phyloP scores from a whole-genome alignment of 306 rosid genomes.

The Gleditsia sinensis region DNA sequence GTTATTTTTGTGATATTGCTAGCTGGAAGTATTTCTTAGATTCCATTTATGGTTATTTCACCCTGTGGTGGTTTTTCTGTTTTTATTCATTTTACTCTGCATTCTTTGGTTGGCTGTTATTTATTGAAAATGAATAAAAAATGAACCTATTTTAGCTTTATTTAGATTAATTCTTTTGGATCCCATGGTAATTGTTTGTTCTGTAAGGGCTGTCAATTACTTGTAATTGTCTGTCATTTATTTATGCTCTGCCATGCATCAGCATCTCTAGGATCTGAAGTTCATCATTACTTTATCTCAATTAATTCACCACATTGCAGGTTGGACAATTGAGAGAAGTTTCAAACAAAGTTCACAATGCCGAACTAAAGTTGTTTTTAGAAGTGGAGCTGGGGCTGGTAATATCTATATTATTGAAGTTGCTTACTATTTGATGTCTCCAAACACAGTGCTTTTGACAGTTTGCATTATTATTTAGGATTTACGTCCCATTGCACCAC shows the following conservation, averaged over 20 bases:
- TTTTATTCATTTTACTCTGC: background rate
- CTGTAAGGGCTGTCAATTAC: background rate
- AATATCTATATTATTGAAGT: constrained; percentile 33
- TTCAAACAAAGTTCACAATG: constrained; percentile 68
- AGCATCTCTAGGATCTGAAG: constrained; percentile 29
- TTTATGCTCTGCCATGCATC: background rate
- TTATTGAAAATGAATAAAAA: background rate
- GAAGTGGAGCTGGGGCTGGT: constrained; percentile 80
- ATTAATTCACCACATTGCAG: constrained; percentile 40
- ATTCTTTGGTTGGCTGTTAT: background rate
- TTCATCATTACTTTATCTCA: constrained; percentile 6
- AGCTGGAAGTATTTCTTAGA: background rate
- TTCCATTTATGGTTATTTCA: background rate
- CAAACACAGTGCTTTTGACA: constrained; percentile 17
- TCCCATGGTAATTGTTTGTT: background rate
- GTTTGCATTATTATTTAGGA: constrained; percentile 53
- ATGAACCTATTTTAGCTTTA: background rate
- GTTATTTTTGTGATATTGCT: background rate
- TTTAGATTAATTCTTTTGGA: constrained; percentile 15
- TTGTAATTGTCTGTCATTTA: background rate
- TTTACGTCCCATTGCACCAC: constrained; percentile 61
- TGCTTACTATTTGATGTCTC: constrained; percentile 18
- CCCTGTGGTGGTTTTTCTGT: background rate
- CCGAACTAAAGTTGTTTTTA: constrained; percentile 76
- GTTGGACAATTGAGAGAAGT: constrained; percentile 84